These are phyloP conservation scores for Boletus pseudo-olivaceus DNA, from an alignment of 768 basidiomycete genomes.

Conservation along the genomic window DNA sequence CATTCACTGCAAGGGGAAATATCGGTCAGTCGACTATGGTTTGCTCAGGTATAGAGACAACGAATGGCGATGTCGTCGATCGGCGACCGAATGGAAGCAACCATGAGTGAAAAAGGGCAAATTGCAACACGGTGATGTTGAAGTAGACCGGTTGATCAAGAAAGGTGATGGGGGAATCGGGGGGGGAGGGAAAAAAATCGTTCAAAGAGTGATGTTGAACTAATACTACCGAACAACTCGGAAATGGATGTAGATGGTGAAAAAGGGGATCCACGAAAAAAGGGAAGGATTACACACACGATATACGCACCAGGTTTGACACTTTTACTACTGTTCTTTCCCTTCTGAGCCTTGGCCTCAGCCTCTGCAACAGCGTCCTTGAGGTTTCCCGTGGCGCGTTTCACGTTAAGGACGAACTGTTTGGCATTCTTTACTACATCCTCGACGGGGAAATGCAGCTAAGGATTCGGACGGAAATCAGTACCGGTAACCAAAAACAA, in stretches of 20 bases:
- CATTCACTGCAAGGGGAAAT: conserved; percentile 47
- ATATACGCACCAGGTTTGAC: conserved; percentile 43
- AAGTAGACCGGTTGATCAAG: background rate
- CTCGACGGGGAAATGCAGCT: conserved; percentile 72
- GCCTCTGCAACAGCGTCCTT: conserved; percentile 42
- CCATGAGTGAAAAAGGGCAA: background rate
- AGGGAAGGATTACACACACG: background rate
- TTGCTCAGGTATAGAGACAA: background rate
- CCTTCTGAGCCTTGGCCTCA: conserved; percentile 41
- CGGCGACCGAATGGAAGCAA: conserved; percentile 8
- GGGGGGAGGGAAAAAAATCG: background rate
- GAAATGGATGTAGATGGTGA: background rate
- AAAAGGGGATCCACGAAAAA: background rate
- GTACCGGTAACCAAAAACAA: background rate
- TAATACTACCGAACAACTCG: background rate
- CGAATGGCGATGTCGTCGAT: conserved; percentile 11
- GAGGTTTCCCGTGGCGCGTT: conserved; percentile 67
- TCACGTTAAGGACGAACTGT: conserved; percentile 72
- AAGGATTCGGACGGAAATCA: conserved; percentile 5
- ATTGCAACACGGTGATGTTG: background rate
- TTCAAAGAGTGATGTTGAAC: background rate
- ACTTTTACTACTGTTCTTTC: conserved; percentile 34
- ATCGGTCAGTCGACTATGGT: conserved; percentile 11
- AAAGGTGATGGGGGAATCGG: background rate
- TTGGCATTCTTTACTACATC: conserved; percentile 79